Evolutionary conservation across 768 basidiomycete genomes (phyloP), one percentile per base, ranked within the genome.

Genomic region (Agrocybe praecox): DNA sequence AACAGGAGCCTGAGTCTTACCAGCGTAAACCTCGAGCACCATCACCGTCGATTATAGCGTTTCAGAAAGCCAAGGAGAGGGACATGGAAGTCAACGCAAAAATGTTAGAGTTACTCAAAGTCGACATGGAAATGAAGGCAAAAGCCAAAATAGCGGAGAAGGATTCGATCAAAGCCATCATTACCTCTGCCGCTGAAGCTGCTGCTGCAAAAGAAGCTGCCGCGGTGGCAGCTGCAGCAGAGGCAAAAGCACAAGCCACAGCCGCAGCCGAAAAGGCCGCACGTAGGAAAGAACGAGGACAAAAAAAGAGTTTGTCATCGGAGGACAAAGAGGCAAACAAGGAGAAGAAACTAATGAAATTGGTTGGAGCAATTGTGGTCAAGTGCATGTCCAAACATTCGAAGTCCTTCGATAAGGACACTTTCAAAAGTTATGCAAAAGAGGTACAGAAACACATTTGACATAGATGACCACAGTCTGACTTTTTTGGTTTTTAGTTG

Each of bases 391-490:
- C 88, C 56, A 97, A 95, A 76, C 88, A 98, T 67, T 80, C 86
- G 49, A 79, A 86, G 52, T 74, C 86, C 45, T 81, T 97, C 70
- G 83, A 86, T 53, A 82, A 83, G 49, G 94, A 97, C 7, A 69
- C 79, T 52, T 98, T 98, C 83, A 99, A 99, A 80, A 88, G 88
- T 68, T 87, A 97, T 67, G 97, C 97, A 2, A 94, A 94, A 69
- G 94, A 98, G 84, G 96, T 94, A 67, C 24, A 3, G 26, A 52
- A 53, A 32, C 34, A 48, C 53, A 44, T 26, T 51, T 33, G 8
- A 26, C 2, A 48, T 34, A 24, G 36, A 58, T 23, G 23, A 42
- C 32, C 23, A 43, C 56, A 21, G 50, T 22, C 23, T 34, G 61
- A n/a, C 53, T 49, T 18, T 26, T 51, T 26, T 56, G n/a, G n/a